Evolutionary conservation across 2,329 filamentous ascomycete genomes (phyloP).

Genomic region (Epichloe elymi): DNA sequence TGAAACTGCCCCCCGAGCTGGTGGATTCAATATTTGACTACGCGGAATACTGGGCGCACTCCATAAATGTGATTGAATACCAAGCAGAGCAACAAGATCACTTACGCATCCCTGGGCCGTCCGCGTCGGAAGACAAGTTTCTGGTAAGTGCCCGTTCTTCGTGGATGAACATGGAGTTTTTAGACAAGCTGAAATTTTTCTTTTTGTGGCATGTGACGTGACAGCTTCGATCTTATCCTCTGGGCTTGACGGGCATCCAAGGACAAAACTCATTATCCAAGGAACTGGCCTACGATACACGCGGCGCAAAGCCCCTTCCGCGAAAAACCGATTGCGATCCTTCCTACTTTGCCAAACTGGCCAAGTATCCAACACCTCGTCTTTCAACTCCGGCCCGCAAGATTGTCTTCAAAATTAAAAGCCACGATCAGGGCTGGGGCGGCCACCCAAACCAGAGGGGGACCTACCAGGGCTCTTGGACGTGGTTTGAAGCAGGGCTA

Average conservation of each 20-base stretch:
- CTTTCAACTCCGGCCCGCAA: constrained; percentile 42
- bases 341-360: constrained; percentile 19
- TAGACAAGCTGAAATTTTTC: neutral
- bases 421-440: constrained; percentile 47
- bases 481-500: constrained; percentile 51
- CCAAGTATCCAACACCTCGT: constrained; percentile 25
- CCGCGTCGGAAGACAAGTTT: constrained; percentile 18
- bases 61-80: constrained; percentile 21
- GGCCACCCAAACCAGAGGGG: constrained; percentile 18
- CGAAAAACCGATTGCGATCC: constrained; percentile 15
- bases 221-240: constrained; percentile 25
- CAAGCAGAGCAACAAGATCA: constrained; percentile 9
- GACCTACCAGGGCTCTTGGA: constrained; percentile 37
- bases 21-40: constrained; percentile 42
- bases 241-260: constrained; percentile 21
- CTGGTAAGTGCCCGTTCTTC: constrained; percentile 15
- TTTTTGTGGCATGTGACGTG: neutral
- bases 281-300: constrained; percentile 17
- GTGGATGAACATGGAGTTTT: no score
- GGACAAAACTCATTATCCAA: constrained; percentile 15
- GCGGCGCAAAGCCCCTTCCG: constrained; percentile 16
- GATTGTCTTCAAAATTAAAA: constrained; percentile 45
- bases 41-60: constrained; percentile 51
- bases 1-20: constrained; percentile 38
- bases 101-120: constrained; percentile 13